Evolutionary conservation across 805 yeast genomes (phyloP).

Genomic region (Wickerhamiella sorbophila): DNA sequence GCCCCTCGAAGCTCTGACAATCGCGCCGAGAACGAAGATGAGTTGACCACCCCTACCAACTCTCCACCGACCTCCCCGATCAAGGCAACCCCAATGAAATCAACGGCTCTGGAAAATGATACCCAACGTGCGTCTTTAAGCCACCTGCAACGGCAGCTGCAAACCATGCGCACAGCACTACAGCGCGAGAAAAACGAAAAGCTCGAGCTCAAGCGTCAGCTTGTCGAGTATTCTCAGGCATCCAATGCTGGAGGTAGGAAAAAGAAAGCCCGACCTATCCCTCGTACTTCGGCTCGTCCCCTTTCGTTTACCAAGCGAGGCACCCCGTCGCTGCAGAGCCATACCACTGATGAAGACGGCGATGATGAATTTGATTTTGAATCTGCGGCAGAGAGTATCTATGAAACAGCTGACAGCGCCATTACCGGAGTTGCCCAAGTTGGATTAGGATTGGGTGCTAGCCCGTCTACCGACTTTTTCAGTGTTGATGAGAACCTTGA

Average conservation of each 20-base stretch:
- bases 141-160: slow-evolving; percentile 51
- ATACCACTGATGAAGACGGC: not conserved
- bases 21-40: slow-evolving; percentile 7
- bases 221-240: slow-evolving; percentile 8
- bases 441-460: not conserved
- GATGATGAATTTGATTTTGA: not conserved
- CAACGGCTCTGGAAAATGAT: slow-evolving; percentile 41
- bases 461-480: slow-evolving; percentile 2
- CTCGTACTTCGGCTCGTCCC: not conserved
- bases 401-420: slow-evolving; percentile 4
- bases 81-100: slow-evolving; percentile 22
- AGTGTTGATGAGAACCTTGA: not conserved
- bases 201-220: slow-evolving; percentile 18
- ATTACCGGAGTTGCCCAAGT: slow-evolving; percentile 2
- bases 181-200: slow-evolving; percentile 33
- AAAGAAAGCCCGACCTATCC: not conserved
- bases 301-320: slow-evolving; percentile 5
- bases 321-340: not conserved
- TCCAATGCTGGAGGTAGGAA: not conserved
- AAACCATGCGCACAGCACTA: slow-evolving; percentile 39
- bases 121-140: slow-evolving; percentile 48
- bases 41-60: slow-evolving; percentile 19
- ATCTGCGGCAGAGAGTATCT: not conserved
- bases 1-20: not conserved
- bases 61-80: slow-evolving; percentile 25